Evolutionary conservation across 495 filamentous ascomycete genomes (phyloP).

Genomic region (Aspergillus coremiiformis): DNA sequence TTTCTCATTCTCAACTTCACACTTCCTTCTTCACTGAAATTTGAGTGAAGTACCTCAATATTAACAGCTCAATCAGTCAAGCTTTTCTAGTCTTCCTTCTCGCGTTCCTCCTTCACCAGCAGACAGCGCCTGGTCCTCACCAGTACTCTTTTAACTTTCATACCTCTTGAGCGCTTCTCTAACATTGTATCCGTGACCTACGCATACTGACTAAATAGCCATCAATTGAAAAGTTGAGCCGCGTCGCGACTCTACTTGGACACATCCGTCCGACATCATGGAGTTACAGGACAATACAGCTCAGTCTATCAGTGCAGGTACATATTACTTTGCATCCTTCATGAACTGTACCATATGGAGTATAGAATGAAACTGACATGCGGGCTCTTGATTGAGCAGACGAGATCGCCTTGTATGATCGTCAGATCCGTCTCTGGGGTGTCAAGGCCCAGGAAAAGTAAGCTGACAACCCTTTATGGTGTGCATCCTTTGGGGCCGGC

Average conservation of each 20-base stretch:
- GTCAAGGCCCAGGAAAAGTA: conserved; percentile 84
- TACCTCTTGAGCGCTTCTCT: neutral
- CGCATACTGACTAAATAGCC: neutral
- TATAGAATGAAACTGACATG: neutral
- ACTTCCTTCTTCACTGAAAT: neutral
- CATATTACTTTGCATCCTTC: neutral
- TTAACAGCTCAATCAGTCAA: neutral
- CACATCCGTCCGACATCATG: conserved; percentile 17
- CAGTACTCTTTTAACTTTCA: neutral
- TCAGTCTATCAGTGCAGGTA: conserved; percentile 50
- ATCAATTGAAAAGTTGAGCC: neutral
- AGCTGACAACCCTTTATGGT: conserved; percentile 5
- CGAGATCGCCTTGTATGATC: conserved; percentile 96
- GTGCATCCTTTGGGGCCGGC: neutral
- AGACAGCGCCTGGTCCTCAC: too few relatives aligned
- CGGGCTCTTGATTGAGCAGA: conserved; percentile 43
- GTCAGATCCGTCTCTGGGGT: conserved; percentile 97
- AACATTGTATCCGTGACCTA: too few relatives aligned
- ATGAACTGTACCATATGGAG: neutral
- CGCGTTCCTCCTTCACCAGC: too few relatives aligned
- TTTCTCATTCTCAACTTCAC: neutral
- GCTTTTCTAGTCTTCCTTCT: neutral
- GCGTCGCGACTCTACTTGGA: neutral
- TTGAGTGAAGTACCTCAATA: neutral
- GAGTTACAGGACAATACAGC: conserved; percentile 21